Base-by-base conservation (phyloP, 306 rosid genomes). In the Astragalus membranaceus region DNA sequence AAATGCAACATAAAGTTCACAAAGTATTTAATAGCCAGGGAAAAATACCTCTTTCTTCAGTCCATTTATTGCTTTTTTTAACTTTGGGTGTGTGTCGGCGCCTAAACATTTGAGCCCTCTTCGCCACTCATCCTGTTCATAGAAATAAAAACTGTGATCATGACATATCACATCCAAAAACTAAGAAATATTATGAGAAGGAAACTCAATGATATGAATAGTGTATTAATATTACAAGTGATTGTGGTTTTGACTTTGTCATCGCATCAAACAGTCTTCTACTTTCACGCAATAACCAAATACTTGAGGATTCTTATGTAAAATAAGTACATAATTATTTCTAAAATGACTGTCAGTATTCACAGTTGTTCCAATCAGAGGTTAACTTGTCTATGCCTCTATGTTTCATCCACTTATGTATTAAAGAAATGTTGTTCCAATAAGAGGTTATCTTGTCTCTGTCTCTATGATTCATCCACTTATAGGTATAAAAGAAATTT, bases 111-210 rank as follows among this genome's bases (percentile, higher is more conserved):
- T 83, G 67, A 87, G 80, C 60, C 96, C 96, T 62, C 77, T 81
- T 58, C 70, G 86, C 96, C 96, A 89, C 75, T 89, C 96, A 50
- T 85, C 92, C 96, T 89, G 71, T 75, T 48, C 15, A 20, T 58
- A 33, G 44, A 29, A 36, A n/a, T 32, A 59, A 64, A 26, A 79
- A 72, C 53, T 13, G 35, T 54, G 32, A 50, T 10, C 26, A 62
- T 26, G 20, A 56, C 32, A 20, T 20, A 20, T 26, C 30, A 26
- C 30, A 74, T 58, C 32, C 53, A 72, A 43, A 48, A 64, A 39
- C 35, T 16, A 60, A 64, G 70, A 49, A 59, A 33, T 36, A 56
- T 15, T 53, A 30, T 36, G 39, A 51, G 14, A 37, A 46, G 30
- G 72, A 46, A 66, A 68, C 15, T 72, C 69, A 75, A 75, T 64